Base-by-base conservation (phyloP, 768 basidiomycete species). In the Sistotremastrum suecicum region DNA sequence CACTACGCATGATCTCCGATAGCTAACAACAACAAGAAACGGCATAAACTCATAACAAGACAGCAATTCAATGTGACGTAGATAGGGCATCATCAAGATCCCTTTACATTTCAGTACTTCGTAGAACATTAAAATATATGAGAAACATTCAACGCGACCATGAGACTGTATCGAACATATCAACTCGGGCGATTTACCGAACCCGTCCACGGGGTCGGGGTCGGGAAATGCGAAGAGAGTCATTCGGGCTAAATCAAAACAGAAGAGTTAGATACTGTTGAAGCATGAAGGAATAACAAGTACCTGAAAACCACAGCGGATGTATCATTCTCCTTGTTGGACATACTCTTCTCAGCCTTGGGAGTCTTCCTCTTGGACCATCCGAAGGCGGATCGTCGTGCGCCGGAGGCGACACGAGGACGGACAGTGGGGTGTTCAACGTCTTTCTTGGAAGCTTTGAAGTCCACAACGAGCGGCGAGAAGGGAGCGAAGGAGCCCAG, bases 311-410 rank as follows among this genome's bases (percentile, higher is more conserved):
- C 62, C 33, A 57, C 50, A 51, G 66, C 56, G 55, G 63, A 57
- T 47, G 63, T 43, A 32, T 51, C 46, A 38, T 55, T 58, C 31
- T 76, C 78, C 59, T 79, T 75, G 57, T 79, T 73, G 52, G 72
- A 72, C 48, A 75, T 78, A 41, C 64, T 64, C 55, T 66, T 43
- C 60, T 72, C 48, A 57, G 62, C 60, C 66, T 78, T 60, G 32
- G 70, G 72, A 0, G 62, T 66, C 52, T 69, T 75, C 34, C 76
- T 72, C 63, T 83, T 84, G 37, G 76, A 62, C 76, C 72, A 77
- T 1, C 81, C 82, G 1, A 75, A 64, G 0, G 73, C 72, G 0
- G 64, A 66, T n/a, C 79, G 67, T 8, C 78, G 66, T 0, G 73
- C 65, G n/a, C 64, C 68, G 0, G 77, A 78, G 3, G 63, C 68